Evolutionary conservation across 2,329 filamentous ascomycete species (phyloP), one percentile per base, ranked within the genome.

Genomic region (Triangularia verruculosa): DNA sequence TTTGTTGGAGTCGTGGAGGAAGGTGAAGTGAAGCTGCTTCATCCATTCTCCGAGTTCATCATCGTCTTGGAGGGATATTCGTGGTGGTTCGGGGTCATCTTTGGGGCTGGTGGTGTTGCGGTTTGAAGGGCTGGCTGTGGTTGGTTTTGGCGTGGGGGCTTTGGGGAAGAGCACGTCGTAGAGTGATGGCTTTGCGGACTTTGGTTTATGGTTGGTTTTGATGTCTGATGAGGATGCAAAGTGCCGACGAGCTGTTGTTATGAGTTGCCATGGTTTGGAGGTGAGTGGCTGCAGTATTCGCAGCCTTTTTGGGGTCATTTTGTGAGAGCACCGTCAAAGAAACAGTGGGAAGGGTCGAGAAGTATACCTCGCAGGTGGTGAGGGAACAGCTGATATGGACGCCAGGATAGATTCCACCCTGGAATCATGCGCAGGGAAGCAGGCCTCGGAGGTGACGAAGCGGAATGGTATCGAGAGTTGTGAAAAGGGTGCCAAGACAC

Each of bases 1-100:
- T n/a, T 15, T n/a, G 4, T 24, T n/a, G 20, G 24, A n/a, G 9
- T 24, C 32, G 30, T 34, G n/a, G 20, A 15, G 22, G 17, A 47
- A 22, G 28, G n/a, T 54, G 20, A 54, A 34, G 2, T 43, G 32
- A n/a, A 61, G 24, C 13, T 56, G 11, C 20, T 64, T 59, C 9
- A 67, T 39, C 66, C 66, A 67, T 12, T 60, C 63, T 20, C 57
- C 53, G 9, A 68, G 63, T 22, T 68, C 63, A n/a, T 65, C 53
- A 11, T 58, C 61, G 43, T 17, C 39, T 13, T 43, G 34, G 39
- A 59, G 57, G 57, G 34, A 20, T 43, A 59, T 32, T 17, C 27
- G 52, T 30, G 28, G 34, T 7, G 56, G 25, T 32, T 47, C n/a
- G 13, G 51, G 25, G 51, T 57, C 28, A 54, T 52, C 11, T 32